A percentile compares a stretch with the other conserved stretches of the same genome.
These are phyloP conservation scores for Stachybotrys chlorohalonatus DNA, from an alignment of 2,329 filamentous ascomycete genomes.

Conservation along the genomic window DNA sequence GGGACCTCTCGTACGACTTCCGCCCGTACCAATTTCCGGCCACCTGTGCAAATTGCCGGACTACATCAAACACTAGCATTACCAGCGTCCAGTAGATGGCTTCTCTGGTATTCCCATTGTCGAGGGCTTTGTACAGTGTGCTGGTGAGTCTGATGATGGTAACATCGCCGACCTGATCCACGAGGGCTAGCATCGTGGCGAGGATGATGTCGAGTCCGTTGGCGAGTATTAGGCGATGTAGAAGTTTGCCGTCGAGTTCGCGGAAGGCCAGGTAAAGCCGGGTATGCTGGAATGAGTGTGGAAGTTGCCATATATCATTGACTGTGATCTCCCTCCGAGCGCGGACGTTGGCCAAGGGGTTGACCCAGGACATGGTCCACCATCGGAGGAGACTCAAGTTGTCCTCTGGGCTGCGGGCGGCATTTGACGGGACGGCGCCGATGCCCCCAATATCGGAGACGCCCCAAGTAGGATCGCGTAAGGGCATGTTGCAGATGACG, in stretches of 20 bases:
- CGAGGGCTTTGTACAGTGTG: conserved; percentile 24
- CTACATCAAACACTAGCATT: conserved; percentile 22
- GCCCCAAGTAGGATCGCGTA: conserved; percentile 25
- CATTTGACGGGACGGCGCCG: conserved; percentile 15
- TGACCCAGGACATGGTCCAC: conserved; percentile 78
- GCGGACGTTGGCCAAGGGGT: conserved; percentile 60
- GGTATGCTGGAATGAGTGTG: conserved; percentile 73
- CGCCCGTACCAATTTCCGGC: conserved; percentile 67
- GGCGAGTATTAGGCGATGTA: conserved; percentile 59
- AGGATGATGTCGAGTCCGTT: conserved; percentile 74
- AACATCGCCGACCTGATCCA: conserved; percentile 32
- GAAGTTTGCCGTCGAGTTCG: conserved; percentile 62
- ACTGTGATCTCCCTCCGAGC: conserved; percentile 59
- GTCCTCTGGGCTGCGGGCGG: conserved; percentile 67
- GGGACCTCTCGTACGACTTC: conserved; percentile 71
- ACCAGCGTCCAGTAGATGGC: conserved; percentile 26
- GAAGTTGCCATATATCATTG: conserved; percentile 73
- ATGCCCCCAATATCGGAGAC: conserved; percentile 19
- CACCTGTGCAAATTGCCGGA: conserved; percentile 25
- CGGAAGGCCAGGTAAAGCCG: conserved; percentile 67
- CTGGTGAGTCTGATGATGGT: conserved; percentile 28
- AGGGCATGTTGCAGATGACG: conserved; percentile 25
- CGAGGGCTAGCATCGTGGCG: conserved; percentile 51
- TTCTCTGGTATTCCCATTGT: conserved; percentile 15
- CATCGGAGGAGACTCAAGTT: conserved; percentile 73